Percentiles rank a stretch among this genome's conserved stretches.
These are phyloP conservation scores for Gloeophyllum trabeum DNA, from an alignment of 768 basidiomycete species.

Conservation along the genomic window DNA sequence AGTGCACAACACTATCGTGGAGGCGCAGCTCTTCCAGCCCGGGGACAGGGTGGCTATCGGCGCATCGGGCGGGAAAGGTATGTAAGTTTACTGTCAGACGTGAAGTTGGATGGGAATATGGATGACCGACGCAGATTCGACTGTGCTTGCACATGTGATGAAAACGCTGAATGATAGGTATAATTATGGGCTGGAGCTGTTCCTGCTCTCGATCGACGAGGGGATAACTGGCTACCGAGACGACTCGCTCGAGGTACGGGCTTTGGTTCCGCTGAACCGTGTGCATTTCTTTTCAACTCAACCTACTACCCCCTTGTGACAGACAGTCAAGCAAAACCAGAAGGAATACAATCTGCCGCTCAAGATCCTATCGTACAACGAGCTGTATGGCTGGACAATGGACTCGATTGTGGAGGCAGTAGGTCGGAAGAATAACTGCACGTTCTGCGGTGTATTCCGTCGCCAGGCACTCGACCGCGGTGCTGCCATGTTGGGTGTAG, in stretches of 20 bases:
- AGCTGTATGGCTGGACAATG: constrained; percentile 99
- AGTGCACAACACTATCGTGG: constrained; percentile 89
- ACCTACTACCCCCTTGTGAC: constrained; percentile 5
- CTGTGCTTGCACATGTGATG: constrained; percentile 96
- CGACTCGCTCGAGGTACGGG: constrained; percentile 81
- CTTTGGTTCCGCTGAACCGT: too few species aligned
- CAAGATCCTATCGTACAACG: constrained; percentile 92
- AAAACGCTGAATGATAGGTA: constrained; percentile 91
- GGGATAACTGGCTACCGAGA: constrained; percentile 98
- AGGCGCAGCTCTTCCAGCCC: constrained; percentile 71
- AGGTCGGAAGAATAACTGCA: constrained; percentile 97
- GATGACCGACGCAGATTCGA: constrained; percentile 59
- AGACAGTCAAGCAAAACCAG: constrained; percentile 98
- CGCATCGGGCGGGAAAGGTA: constrained; percentile 97
- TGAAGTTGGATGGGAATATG: not conserved
- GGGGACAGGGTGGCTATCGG: constrained; percentile 96
- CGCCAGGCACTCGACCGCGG: constrained; percentile 95
- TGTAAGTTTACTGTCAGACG: constrained; percentile 6
- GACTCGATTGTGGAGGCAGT: constrained; percentile 91
- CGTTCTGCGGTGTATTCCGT: constrained; percentile 97
- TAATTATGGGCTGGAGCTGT: constrained; percentile 82
- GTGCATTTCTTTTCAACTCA: not conserved
- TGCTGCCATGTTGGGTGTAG: constrained; percentile 77
- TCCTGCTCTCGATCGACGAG: constrained; percentile 94
- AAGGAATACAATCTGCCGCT: constrained; percentile 91